Evolutionary conservation across 2,329 filamentous ascomycete species (phyloP), one percentile per base, ranked within the genome.

Genomic region (Fonsecaea pugnacius): DNA sequence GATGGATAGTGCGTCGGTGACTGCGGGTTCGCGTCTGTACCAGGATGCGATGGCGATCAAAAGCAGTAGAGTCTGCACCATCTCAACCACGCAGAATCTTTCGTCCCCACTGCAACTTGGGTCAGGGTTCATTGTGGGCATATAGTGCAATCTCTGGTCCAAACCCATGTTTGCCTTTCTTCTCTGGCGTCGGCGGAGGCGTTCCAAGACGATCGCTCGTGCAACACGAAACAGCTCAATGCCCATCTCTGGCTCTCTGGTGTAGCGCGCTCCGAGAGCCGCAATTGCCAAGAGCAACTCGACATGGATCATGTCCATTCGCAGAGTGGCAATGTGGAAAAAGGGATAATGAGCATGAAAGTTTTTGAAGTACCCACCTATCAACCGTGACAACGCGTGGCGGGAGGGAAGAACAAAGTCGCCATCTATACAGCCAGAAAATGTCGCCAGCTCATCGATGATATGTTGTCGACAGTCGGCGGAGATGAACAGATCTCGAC

Each of bases 311-410:
- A 87, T 84, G 6, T 84, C 83, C 0, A 87, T 83, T 1, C 82
- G 80, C 52, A 91, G 79, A 0, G 88, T 91, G 0, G 89, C 86
- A 5, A 90, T 77, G 72, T 91, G 89, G 30, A 91, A 78, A 65
- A 91, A 86, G 0, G 84, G 84, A 52, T 86, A 78, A 66, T 86
- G 83, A 27, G 83, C 80, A 62, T 86, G 81, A 63, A 91, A 90
- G 0, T 88, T 88, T 63, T 83, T 85, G 58, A 90, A 84, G 70
- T 90, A 91, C 1, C 88, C 89, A 63, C 89, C 87, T 33, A 91
- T 76, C 67, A 90, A 91, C 36, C 89, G 79, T 2, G 87, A 87
- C 33, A 91, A 74, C 0, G 89, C 89, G 69, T 90, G 84, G 2
- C 89, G 83, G 4, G 88, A 90, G 1, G 89, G 89, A 4, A 48